Conservation (phyloP, 495 filamentous ascomycete species). For the Daldinia caldariorum region DNA sequence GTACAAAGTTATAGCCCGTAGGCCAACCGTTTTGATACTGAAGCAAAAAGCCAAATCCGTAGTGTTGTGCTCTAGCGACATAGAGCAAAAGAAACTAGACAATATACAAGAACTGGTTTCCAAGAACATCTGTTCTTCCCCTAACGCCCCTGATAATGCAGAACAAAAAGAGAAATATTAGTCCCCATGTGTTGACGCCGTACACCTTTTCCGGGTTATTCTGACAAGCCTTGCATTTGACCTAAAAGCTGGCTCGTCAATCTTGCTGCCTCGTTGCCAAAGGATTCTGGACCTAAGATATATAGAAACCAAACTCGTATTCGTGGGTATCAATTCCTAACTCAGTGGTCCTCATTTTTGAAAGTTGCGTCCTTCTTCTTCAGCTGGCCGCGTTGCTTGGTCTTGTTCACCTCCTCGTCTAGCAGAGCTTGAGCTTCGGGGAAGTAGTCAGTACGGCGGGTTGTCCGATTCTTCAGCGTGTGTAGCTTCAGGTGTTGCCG, state of each 20-base stretch:
- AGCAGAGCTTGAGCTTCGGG: conserved; percentile 41
- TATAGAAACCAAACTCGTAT: conserved; percentile 11
- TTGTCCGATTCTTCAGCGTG: conserved; percentile 38
- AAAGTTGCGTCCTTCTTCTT: conserved; percentile 24
- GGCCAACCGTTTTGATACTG: conserved; percentile 2
- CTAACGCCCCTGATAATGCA: conserved; percentile 26
- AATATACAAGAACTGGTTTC: conserved; percentile 1
- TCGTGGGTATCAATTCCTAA: conserved; percentile 15
- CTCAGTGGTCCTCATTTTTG: conserved; percentile 31
- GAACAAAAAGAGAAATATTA: conserved; percentile 2
- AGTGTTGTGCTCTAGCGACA: not conserved
- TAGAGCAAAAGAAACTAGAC: conserved; percentile 17
- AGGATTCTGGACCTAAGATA: not conserved
- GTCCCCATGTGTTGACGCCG: conserved; percentile 21
- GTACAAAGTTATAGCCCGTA: conserved; percentile 23
- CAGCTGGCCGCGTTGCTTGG: conserved; percentile 41
- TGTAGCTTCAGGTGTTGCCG: conserved; percentile 55
- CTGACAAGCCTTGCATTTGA: not conserved
- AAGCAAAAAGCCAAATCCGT: not conserved
- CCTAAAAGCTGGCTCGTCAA: conserved; percentile 27
- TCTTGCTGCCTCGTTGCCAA: conserved; percentile 4
- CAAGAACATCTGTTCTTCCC: conserved; percentile 11
- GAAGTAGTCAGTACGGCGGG: conserved; percentile 45
- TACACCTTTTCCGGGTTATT: conserved; percentile 22
- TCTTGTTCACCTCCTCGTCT: conserved; percentile 45